A percentile compares a stretch with the other conserved stretches of the same genome.
Conservation (phyloP, 305 asterid genomes). For the Fraxinus xanthoxyloides region DNA sequence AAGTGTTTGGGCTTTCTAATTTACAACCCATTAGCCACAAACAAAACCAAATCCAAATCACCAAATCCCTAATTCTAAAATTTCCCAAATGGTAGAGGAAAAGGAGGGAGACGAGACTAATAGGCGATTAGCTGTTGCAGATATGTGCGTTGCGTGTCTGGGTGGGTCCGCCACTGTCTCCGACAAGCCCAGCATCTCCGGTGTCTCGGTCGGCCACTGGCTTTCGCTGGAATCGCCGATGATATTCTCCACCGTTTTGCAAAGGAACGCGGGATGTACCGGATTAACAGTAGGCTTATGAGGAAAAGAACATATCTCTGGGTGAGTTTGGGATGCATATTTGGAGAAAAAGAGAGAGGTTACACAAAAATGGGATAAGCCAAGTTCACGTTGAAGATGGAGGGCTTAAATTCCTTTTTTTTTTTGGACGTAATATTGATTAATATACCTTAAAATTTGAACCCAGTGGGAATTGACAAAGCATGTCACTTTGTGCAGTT, state of each 20-base stretch:
- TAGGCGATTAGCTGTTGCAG: no score
- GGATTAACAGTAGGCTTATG: not conserved
- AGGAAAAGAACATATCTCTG: conserved; percentile 2
- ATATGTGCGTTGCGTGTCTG: no score
- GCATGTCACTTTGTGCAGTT: not conserved
- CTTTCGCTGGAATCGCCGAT: no score
- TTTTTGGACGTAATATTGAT: not conserved
- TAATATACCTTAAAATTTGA: not conserved
- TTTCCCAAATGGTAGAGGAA: no score
- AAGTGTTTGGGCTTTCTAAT: no score
- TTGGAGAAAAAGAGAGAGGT: conserved; percentile 7
- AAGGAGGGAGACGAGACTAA: no score
- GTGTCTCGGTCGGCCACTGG: no score
- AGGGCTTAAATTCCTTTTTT: not conserved
- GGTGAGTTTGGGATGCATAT: conserved; percentile 22
- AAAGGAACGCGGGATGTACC: conserved; percentile 7
- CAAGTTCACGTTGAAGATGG: not conserved
- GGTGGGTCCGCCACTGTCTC: no score
- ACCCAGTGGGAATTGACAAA: conserved; percentile 15
- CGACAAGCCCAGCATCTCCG: no score
- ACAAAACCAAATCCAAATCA: no score
- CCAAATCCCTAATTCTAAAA: no score
- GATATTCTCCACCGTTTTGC: conserved; percentile 33
- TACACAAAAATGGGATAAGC: not conserved
- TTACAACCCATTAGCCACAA: no score